Base-by-base conservation (phyloP, 768 basidiomycete species). In the Chalciporus piperatus region DNA sequence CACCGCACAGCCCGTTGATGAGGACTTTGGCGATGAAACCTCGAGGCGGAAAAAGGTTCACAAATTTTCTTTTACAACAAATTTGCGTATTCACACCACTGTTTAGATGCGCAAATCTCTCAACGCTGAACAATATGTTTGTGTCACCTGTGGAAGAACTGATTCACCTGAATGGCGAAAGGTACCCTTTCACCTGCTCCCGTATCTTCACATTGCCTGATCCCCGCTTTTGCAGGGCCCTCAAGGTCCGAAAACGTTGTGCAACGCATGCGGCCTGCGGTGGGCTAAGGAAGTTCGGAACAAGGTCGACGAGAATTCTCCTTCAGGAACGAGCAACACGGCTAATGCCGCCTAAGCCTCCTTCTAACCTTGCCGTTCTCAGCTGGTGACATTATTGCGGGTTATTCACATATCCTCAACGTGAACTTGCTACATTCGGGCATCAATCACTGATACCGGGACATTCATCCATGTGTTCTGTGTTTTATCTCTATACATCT, bases 101-200 rank as follows among this genome's bases (percentile, higher is more conserved):
- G n/a, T 11, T 49, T 39, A 67, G 62, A 55, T 65, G 41, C 57
- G 64, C 37, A 84, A 83, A 55, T 63, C 70, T 8, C 70, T 77
- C 35, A 66, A 66, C 17, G 64, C 70, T 4, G 88, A 90, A 49
- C 87, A 88, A 62, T 82, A 92, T 64, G 91, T 95, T 11, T 98
- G 94, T 63, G 78, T 90, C 28, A 92, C 87, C 13, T 99, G 96
- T 60, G 97, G 97, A 16, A 79, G 92, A 52, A 98, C 95, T 1
- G 92, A 94, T 69, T 95, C 92, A 38, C 95, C 97, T 0, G 96
- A 99, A 72, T 99, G 96, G 96, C 81, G 96, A 60, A 95, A 93
- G 79, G 91, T 79, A 46, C 45, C 65, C 22, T 2, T 20, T 4
- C 27, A 41, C 39, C 22, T n/a, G 12, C 5, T 41, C 11, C 10